Base-by-base conservation (phyloP, 768 basidiomycete species). In the Calocybe indica region DNA sequence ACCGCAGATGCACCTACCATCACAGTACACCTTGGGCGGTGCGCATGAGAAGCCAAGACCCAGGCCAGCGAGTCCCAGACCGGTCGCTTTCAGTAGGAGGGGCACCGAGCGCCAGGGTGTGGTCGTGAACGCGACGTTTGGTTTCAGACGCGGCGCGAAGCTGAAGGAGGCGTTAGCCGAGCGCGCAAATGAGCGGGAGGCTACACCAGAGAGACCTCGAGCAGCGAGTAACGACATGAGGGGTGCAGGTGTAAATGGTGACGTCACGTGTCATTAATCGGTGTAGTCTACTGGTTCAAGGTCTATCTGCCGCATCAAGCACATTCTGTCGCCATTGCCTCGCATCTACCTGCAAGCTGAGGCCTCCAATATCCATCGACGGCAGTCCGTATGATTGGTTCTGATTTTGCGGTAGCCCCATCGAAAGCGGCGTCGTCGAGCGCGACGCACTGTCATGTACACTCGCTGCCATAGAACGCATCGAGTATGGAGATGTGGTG, bases 21-120 rank as follows among this genome's bases (percentile, higher is more conserved):
- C 83, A 56, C 82, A 83, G 48, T 75, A 63, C 14, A 80, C 62
- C 31, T 59, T 58, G 4, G 68, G 62, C 35, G 59, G 62, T 1
- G 68, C 61, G 31, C 64, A 53, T 4, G 71, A 64, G 28, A 78
- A 52, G 9, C 78, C 75, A 4, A 84, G 55, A 9, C 74, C 75
- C 36, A 72, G 52, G 29, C 73, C 68, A 22, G 67, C 64, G 22
- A 22, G 22, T 4, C 22, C 22, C 14, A 76, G 46, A 1, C 71
- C 67, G 7, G 63, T 60, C 10, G 64, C 59, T 37, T 60, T 70
- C 40, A 63, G 53, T 57, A 54, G 37, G 48, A 49, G 33, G 52
- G 58, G 42, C 56, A 47, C 36, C 42, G 30, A 43, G 11, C 42
- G 5, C 29, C 42, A 9, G 28, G 42, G 22, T 4, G 22, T 22